Conservation (phyloP, 1,139 yeast species). For the Hyphopichia khmerensis region DNA sequence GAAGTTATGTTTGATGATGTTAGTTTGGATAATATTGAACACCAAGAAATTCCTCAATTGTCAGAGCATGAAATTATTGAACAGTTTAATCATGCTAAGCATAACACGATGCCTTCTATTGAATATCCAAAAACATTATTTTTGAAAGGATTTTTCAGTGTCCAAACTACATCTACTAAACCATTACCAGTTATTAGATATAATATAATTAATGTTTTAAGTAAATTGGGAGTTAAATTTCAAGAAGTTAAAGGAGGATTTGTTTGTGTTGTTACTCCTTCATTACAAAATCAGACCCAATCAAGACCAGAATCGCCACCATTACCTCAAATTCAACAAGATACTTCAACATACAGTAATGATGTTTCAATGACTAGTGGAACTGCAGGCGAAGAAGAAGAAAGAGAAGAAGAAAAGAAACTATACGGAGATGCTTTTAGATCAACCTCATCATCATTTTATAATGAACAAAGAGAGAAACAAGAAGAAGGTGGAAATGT, state of each 20-base stretch:
- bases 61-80: conserved; percentile 66
- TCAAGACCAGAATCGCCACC: conserved; percentile 1
- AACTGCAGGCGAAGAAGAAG: conserved; percentile 20
- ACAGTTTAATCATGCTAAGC: conserved; percentile 67
- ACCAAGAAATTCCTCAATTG: conserved; percentile 38
- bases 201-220: conserved; percentile 77
- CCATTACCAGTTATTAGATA: conserved; percentile 87
- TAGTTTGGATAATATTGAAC: conserved; percentile 46
- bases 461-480: conserved; percentile 11
- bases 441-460: conserved; percentile 34
- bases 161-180: conserved; percentile 92
- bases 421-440: conserved; percentile 47
- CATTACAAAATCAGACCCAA: conserved; percentile 23
- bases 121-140: conserved; percentile 90
- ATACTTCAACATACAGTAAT: conserved; percentile 2
- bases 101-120: conserved; percentile 87
- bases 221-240: conserved; percentile 74
- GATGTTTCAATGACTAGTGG: conserved; percentile 6
- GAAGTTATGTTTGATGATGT: conserved; percentile 70
- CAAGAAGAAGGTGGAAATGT: conserved; percentile 2
- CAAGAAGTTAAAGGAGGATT: conserved; percentile 96
- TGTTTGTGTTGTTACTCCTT: conserved; percentile 72
- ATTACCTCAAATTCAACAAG: not conserved
- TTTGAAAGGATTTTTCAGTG: conserved; percentile 92
- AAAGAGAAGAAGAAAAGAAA: conserved; percentile 34